Percentiles rank a stretch among this genome's conserved stretches.
phyloP scores from a whole-genome alignment of 805 yeast species.

The Nadsonia fulvescens region DNA sequence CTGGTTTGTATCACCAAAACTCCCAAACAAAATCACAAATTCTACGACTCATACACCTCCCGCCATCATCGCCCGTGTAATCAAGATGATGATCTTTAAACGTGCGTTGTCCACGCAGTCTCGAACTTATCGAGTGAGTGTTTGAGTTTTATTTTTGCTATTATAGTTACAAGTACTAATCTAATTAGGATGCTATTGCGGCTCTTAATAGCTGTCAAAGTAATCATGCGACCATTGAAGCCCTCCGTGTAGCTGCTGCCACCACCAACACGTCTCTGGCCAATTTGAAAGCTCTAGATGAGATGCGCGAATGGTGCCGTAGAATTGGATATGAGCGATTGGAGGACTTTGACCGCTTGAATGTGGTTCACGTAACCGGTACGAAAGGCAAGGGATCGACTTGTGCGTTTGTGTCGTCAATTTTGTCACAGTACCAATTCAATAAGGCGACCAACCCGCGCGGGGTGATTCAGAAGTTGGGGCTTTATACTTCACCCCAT shows the following conservation, averaged over 20 bases:
- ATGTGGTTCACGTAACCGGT: slow-evolving; percentile 85
- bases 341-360: slow-evolving; percentile 51
- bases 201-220: slow-evolving; percentile 80
- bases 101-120: too few species aligned
- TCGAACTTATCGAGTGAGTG: too few species aligned
- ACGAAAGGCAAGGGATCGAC: slow-evolving; percentile 98
- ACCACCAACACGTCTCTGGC: slow-evolving; percentile 46
- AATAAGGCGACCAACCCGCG: slow-evolving; percentile 9
- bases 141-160: too few species aligned
- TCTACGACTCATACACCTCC: too few species aligned
- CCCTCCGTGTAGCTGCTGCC: slow-evolving; percentile 61
- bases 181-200: slow-evolving; percentile 53
- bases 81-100: too few species aligned
- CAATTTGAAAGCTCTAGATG: slow-evolving; percentile 44
- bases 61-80: too few species aligned
- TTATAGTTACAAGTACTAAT: slow-evolving; percentile 4
- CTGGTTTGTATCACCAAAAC: too few species aligned
- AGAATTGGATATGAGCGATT: slow-evolving; percentile 46
- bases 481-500: slow-evolving; percentile 94
- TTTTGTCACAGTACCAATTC: slow-evolving; percentile 41
- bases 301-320: slow-evolving; percentile 68
- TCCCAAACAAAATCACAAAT: too few species aligned
- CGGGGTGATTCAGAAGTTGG: slow-evolving; percentile 56
- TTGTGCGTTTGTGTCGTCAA: slow-evolving; percentile 80
- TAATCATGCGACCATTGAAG: slow-evolving; percentile 78